A percentile compares a stretch with the other conserved stretches of the same genome.
Conservation (phyloP, 148 eudicot genomes). For the Cornus florida region DNA sequence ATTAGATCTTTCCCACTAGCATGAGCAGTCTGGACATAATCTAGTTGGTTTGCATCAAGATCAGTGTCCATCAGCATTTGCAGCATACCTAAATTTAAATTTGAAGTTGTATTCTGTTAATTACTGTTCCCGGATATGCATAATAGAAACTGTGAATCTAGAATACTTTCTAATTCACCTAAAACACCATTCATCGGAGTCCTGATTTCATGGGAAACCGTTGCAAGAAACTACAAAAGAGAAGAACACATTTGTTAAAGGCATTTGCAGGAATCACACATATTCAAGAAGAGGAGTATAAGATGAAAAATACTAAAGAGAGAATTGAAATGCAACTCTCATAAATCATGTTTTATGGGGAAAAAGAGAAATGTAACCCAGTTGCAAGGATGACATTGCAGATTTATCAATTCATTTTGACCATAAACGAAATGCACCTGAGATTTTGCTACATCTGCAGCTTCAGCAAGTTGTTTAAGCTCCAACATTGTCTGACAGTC, state of each 20-base stretch:
- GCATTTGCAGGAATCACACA: not conserved
- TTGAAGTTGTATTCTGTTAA: slow-evolving; percentile 4
- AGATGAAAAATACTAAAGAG: not conserved
- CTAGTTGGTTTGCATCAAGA: slow-evolving; percentile 62
- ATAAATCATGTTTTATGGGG: not conserved
- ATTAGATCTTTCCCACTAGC: slow-evolving; percentile 81
- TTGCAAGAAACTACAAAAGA: slow-evolving; percentile 82
- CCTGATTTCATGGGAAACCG: slow-evolving; percentile 95
- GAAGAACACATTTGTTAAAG: slow-evolving; percentile 8
- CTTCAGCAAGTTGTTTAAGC: slow-evolving; percentile 89
- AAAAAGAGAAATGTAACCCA: not conserved
- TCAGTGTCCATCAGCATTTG: slow-evolving; percentile 89
- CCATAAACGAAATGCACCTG: slow-evolving; percentile 46
- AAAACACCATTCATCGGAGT: slow-evolving; percentile 96
- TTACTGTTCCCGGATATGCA: not conserved
- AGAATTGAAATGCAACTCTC: not conserved
- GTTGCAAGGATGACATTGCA: not conserved
- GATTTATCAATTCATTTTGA: not conserved
- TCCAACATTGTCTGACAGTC: slow-evolving; percentile 57
- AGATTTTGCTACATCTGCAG: slow-evolving; percentile 93
- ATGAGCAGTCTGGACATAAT: slow-evolving; percentile 84
- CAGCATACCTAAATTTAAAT: slow-evolving; percentile 67
- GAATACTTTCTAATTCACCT: slow-evolving; percentile 46
- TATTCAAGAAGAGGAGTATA: not conserved
- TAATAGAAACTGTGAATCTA: not conserved